Base-by-base conservation (phyloP, 371 early-diverging fungal species). In the Zychaea mexicana region DNA sequence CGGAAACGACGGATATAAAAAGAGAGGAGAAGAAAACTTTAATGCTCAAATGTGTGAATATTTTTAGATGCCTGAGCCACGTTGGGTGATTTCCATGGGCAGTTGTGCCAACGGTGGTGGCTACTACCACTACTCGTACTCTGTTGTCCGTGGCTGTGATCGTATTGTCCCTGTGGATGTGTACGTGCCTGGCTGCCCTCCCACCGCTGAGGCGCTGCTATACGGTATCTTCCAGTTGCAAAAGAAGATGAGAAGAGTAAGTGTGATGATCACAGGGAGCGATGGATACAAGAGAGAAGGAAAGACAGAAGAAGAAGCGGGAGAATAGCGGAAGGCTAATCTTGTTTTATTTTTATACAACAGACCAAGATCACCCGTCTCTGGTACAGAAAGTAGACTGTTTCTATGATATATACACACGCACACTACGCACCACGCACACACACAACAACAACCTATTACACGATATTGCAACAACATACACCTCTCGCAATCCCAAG, bases 41-140 rank as follows among this genome's bases (percentile, higher is more conserved):
- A 19, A 24, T 33, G 8, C 46, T 15, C 17, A 21, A 32, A 21
- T 17, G 33, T 47, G 15, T 36, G 1, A 36, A 12, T 45, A 26
- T 9, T 54, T 39, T 31, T 39, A 94, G 87, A 93, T 94, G 94
- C 97, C 98, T 54, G 96, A 96, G 76, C 98, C 98, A 30, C 93
- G 97, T 62, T 98, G 98, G 98, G 98, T 98, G 22, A 95, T 98
- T 57, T 96, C 96, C 27, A 98, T 98, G 98, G 98, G 98, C 36
- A 91, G 92, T 60, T 98, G 98, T 71, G 98, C 70, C 27, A 98
- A 98, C 76, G 98, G 98, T 70, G 98, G 98, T 71, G 98, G 98
- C 57, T 98, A 98, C 84, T 98, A 98, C 77, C 98, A 98, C 79
- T 98, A 98, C 85, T 92, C 93, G 57, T 98, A 98, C 78, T 87